Conservation (phyloP, 805 yeast genomes). For the Wickerhamomyces sydowiorum region DNA sequence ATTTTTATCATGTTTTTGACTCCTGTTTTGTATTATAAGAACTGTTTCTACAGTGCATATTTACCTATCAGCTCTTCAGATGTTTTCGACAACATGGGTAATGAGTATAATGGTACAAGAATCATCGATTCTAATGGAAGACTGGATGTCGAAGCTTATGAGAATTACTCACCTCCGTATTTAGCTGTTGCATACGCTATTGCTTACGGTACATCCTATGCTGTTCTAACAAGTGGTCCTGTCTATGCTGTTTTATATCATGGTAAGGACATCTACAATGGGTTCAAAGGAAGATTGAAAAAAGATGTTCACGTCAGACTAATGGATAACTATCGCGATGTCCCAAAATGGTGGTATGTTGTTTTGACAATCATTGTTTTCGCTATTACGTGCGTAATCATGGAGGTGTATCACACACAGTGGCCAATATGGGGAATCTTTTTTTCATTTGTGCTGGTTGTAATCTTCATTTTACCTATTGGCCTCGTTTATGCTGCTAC, state of each 20-base stretch:
- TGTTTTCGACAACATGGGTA: slow-evolving; percentile 46
- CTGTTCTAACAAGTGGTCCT: slow-evolving; percentile 54
- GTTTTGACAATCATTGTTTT: slow-evolving; percentile 41
- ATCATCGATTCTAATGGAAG: slow-evolving; percentile 38
- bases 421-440: slow-evolving; percentile 56
- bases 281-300: slow-evolving; percentile 31
- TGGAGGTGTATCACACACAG: slow-evolving; percentile 29
- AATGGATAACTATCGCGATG: slow-evolving; percentile 53
- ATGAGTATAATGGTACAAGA: slow-evolving; percentile 41
- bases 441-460: slow-evolving; percentile 49
- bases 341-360: slow-evolving; percentile 62
- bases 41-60: slow-evolving; percentile 53
- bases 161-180: slow-evolving; percentile 58
- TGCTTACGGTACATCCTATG: slow-evolving; percentile 57
- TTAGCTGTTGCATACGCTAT: slow-evolving; percentile 53
- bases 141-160: slow-evolving; percentile 42
- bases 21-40: slow-evolving; percentile 49
- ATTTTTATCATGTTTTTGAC: slow-evolving; percentile 46
- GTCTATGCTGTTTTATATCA: slow-evolving; percentile 52
- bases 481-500: slow-evolving; percentile 60
- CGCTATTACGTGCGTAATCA: slow-evolving; percentile 31
- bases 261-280: slow-evolving; percentile 42
- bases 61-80: slow-evolving; percentile 50
- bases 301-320: slow-evolving; percentile 47
- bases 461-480: slow-evolving; percentile 53